Evolutionary conservation across 2,329 filamentous ascomycete species (phyloP).

Genomic region (Colletotrichum tropicicola): DNA sequence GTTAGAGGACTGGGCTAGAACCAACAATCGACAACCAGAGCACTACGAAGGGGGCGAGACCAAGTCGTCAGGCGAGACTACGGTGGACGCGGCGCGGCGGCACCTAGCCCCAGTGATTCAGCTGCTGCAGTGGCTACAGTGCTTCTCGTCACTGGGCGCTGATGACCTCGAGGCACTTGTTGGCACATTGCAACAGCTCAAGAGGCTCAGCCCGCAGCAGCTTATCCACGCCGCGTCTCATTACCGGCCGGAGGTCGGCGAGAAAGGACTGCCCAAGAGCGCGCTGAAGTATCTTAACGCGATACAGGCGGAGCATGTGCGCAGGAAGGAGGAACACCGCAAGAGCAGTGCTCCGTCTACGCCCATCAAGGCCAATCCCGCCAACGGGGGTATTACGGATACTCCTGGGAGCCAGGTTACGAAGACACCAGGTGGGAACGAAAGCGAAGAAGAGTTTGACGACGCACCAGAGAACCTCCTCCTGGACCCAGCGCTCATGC

Average conservation of each 20-base stretch:
- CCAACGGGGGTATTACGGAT: conserved; percentile 54
- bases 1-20: conserved; percentile 93
- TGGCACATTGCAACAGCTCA: conserved; percentile 88
- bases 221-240: conserved; percentile 91
- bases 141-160: conserved; percentile 87
- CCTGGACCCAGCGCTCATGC: conserved; percentile 88
- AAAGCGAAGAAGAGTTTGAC: conserved; percentile 66
- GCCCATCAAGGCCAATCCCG: conserved; percentile 48
- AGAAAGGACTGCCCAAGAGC: conserved; percentile 89
- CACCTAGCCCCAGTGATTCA: conserved; percentile 93
- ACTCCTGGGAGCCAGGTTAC: conserved; percentile 52
- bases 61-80: conserved; percentile 84
- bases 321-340: conserved; percentile 63
- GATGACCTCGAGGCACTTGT: conserved; percentile 91
- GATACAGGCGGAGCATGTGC: conserved; percentile 77
- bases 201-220: conserved; percentile 84
- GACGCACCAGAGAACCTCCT: conserved; percentile 80
- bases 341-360: conserved; percentile 57
- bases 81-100: conserved; percentile 81
- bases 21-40: conserved; percentile 93
- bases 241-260: conserved; percentile 93
- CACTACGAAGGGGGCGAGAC: conserved; percentile 95
- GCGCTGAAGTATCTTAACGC: conserved; percentile 86
- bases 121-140: conserved; percentile 95
- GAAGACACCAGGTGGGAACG: conserved; percentile 40